Base-by-base conservation (phyloP, 805 yeast species). In the Saccharomycopsis fodiens region DNA sequence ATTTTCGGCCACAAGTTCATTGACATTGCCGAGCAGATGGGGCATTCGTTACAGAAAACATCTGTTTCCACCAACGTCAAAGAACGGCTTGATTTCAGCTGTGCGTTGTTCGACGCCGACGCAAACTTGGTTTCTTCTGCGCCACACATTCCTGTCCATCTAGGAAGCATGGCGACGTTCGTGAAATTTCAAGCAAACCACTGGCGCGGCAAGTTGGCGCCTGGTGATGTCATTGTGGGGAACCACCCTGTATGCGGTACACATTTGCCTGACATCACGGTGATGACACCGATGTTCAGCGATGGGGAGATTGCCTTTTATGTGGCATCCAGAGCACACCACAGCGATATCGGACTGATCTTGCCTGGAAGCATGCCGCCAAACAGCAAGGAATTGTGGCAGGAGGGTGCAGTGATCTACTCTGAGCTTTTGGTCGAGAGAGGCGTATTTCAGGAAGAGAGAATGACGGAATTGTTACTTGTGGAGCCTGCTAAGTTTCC, bases 291-390 rank as follows among this genome's bases (percentile, higher is more conserved):
- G 0, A 88, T 89, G 1, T 83, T 86, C 58, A 68, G 76, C n/a
- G 40, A 40, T 8, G 37, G 25, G 19, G 61, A 67, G 44, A 72
- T 86, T 30, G 75, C 87, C 22, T 89, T 89, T 60, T 89, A 86
- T 70, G 88, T 86, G 12, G 97, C 97, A 0, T 82, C 95, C 0
- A 72, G 97, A 53, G 97, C 96, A 2, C 97, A 89, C 64, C 97
- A 91, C 64, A 89, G 96, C 4, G 97, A 89, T 62, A 89, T 91
- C 57, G 97, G 97, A 15, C 94, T 95, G 12, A 76, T 82, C 47
- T 65, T 86, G 30, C 95, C 97, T 1, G 97, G 97, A 1, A 83
- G 95, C 0, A 87, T 89, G 88, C 96, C 97, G 13, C 95, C 96
- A 7, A 79, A 83, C 58, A 86, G 96, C 2, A 85, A 80, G 56